Evolutionary conservation across 768 basidiomycete genomes (phyloP), one percentile per base, ranked within the genome.

Genomic region (Boletus pseudo-olivaceus): DNA sequence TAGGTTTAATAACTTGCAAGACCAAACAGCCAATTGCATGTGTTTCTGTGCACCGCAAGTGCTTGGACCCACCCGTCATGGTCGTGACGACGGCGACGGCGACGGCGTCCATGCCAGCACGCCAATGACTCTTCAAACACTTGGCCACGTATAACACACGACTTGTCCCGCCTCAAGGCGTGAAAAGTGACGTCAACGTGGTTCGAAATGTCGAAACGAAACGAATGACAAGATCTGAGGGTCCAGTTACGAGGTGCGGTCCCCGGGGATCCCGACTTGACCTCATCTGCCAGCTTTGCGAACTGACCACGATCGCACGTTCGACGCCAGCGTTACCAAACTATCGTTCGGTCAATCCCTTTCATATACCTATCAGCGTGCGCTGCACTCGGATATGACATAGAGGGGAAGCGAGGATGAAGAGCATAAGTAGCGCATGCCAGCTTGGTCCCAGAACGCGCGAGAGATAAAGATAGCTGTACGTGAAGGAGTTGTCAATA

Each of bases 381-480:
- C 30, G 14, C 45, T 42, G 39, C 48, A 19, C 7, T 19, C 29
- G 29, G 27, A 15, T 8, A 60, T 63, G 54, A 62, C 49, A 54
- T 51, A 33, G 47, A 59, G 40, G 17, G 26, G 38, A 34, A 5
- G 35, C 30, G 34, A 40, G 34, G 23, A 38, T 33, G 54, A 51
- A 42, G 46, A 47, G 61, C 62, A 53, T 26, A 56, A 48, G 45
- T 38, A 33, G 57, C 53, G 53, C 51, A 62, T 30, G 6, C 19
- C 23, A 47, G 19, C n/a, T n/a, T n/a, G n/a, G 12, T 7, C 3
- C 19, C 4, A 37, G 29, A 11, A 23, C 20, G 27, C 15, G 34
- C 23, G 39, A 38, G 12, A 33, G 46, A 53, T 50, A 53, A 55
- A 38, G 50, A 46, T 47, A 32, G 39, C 4, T 5, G 30, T 59